Conservation (phyloP, 2,329 filamentous ascomycete species). For the Diaporthe eres region DNA sequence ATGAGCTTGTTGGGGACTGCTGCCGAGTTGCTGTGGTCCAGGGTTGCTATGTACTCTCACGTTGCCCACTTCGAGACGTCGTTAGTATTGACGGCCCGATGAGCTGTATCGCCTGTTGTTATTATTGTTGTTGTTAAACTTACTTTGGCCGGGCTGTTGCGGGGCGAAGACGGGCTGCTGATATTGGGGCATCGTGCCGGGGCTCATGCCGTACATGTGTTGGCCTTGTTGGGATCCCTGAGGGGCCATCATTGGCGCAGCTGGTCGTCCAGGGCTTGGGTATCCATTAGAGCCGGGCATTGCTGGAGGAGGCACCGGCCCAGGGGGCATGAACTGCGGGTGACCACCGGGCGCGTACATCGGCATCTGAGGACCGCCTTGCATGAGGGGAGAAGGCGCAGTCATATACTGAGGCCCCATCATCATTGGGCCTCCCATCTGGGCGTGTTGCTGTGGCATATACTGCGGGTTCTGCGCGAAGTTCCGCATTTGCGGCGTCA, state of each 20-base stretch:
- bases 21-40: conserved; percentile 74
- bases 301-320: conserved; percentile 67
- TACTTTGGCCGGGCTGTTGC: conserved; percentile 81
- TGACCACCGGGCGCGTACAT: conserved; percentile 80
- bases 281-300: conserved; percentile 82
- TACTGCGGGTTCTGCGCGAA: conserved; percentile 82
- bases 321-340: conserved; percentile 74
- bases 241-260: conserved; percentile 92
- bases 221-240: conserved; percentile 95
- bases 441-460: conserved; percentile 76
- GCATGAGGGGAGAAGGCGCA: conserved; percentile 78
- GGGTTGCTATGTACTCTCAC: conserved; percentile 72
- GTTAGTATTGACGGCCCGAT: conserved; percentile 52
- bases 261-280: conserved; percentile 86
- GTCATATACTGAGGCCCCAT: conserved; percentile 87
- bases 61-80: conserved; percentile 67
- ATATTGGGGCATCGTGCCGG: conserved; percentile 73
- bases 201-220: conserved; percentile 81
- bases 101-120: conserved; percentile 44
- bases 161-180: conserved; percentile 80
- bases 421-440: conserved; percentile 87
- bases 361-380: conserved; percentile 79
- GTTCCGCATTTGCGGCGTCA: conserved; percentile 75
- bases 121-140: conserved; percentile 57
- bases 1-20: conserved; percentile 76